Conservation (phyloP, 805 yeast genomes). For the Komagataella phaffii region DNA sequence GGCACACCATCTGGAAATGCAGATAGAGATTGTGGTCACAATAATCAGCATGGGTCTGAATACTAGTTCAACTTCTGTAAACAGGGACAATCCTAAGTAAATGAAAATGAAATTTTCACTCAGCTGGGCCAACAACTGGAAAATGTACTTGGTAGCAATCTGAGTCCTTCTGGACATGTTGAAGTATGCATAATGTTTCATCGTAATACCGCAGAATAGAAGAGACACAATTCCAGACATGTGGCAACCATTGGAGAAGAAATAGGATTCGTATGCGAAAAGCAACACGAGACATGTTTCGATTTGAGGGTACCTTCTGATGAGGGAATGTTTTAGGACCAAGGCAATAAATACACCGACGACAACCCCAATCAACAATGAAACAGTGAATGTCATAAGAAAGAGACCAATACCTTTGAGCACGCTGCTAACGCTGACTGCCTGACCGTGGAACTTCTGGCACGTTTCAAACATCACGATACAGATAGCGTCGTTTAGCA, state of each 20-base stretch:
- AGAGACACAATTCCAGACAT: slow-evolving; percentile 98
- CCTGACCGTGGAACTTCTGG: slow-evolving; percentile 86
- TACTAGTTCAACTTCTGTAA: slow-evolving; percentile 91
- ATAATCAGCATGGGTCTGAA: slow-evolving; percentile 90
- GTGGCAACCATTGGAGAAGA: slow-evolving; percentile 97
- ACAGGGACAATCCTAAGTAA: slow-evolving; percentile 83
- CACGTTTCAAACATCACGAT: slow-evolving; percentile 99
- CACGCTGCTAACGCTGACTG: slow-evolving; percentile 58
- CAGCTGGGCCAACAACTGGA: slow-evolving; percentile 87
- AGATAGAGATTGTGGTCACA: slow-evolving; percentile 78
- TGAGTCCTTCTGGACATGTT: slow-evolving; percentile 97
- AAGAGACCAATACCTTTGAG: slow-evolving; percentile 93
- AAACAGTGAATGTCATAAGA: slow-evolving; percentile 83
- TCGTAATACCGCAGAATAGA: slow-evolving; percentile 89
- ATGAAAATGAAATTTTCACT: slow-evolving; percentile 96
- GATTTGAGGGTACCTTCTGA: slow-evolving; percentile 90
- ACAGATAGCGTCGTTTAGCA: slow-evolving; percentile 93
- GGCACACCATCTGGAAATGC: slow-evolving; percentile 94
- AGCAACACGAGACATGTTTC: slow-evolving; percentile 87
- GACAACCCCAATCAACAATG: slow-evolving; percentile 78
- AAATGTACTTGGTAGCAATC: slow-evolving; percentile 88
- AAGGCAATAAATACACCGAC: slow-evolving; percentile 85
- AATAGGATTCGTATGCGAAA: slow-evolving; percentile 91
- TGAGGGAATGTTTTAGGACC: slow-evolving; percentile 80
- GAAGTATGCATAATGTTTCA: slow-evolving; percentile 93